phyloP scores from a whole-genome alignment of 305 asterid species.

The Solanum hybrid region DNA sequence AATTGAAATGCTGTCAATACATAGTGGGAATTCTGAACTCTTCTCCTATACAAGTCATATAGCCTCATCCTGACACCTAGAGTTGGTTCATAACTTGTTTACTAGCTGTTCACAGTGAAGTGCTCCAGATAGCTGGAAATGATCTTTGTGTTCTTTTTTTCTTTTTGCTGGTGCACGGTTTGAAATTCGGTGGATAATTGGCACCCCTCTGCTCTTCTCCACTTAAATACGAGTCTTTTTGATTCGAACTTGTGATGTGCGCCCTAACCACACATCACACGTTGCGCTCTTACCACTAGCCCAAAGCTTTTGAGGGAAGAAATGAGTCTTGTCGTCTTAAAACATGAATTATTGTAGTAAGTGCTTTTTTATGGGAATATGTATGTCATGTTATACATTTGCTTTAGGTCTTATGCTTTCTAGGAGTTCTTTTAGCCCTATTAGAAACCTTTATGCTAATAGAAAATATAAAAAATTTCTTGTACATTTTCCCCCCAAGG shows the following conservation, averaged over 20 bases:
- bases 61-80: neutral
- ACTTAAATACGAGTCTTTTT: neutral
- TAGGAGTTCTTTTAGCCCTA: neutral
- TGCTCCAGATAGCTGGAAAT: neutral
- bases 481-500: neutral
- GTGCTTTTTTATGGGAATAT: neutral
- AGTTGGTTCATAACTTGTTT: neutral
- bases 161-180: neutral
- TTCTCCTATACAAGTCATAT: neutral
- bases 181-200: neutral
- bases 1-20: neutral
- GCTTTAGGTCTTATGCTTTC: neutral
- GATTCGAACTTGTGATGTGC: neutral
- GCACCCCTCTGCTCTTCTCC: neutral
- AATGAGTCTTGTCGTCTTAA: neutral
- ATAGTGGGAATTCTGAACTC: neutral
- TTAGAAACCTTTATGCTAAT: neutral
- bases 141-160: neutral
- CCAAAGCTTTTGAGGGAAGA: neutral
- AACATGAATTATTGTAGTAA: neutral
- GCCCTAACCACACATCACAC: neutral
- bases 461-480: neutral
- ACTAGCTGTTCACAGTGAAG: neutral
- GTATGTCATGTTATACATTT: neutral
- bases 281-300: neutral